Percentiles rank a stretch among this genome's conserved stretches.
These are phyloP conservation scores for Claviceps paspali DNA, from an alignment of 2,329 filamentous ascomycete genomes.

Conservation along the genomic window DNA sequence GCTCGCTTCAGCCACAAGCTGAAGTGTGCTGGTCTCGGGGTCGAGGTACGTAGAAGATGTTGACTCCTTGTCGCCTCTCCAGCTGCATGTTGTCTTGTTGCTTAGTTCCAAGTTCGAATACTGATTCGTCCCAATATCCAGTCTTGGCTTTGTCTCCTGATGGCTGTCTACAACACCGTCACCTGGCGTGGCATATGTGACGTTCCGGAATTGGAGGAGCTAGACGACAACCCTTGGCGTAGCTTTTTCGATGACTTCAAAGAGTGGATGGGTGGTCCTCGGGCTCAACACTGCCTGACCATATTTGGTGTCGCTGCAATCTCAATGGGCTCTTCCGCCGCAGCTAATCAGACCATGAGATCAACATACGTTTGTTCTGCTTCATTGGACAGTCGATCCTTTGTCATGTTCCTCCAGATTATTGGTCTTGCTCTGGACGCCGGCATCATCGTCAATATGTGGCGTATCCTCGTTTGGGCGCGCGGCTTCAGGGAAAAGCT, in stretches of 20 bases:
- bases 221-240: conserved; percentile 35
- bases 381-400: conserved; percentile 22
- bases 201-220: conserved; percentile 16
- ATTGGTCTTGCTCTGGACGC: conserved; percentile 31
- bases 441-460: conserved; percentile 29
- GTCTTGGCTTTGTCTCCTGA: conserved; percentile 31
- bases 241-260: conserved; percentile 31
- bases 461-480: conserved; percentile 36
- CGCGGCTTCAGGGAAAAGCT: conserved; percentile 31
- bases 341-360: conserved; percentile 20
- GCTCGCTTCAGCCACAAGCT: conserved; percentile 29
- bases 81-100: too few relatives aligned
- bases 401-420: conserved; percentile 26
- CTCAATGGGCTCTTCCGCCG: conserved; percentile 26
- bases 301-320: conserved; percentile 24
- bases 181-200: conserved; percentile 18
- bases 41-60: conserved; percentile 24
- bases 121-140: conserved; percentile 11
- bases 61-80: too few relatives aligned
- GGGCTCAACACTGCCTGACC: conserved; percentile 20
- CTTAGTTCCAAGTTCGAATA: background rate
- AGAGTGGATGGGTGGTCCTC: conserved; percentile 30
- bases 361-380: conserved; percentile 38
- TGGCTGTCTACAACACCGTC: conserved; percentile 30
- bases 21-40: conserved; percentile 33